Evolutionary conservation across 2,329 filamentous ascomycete genomes (phyloP).

Genomic region (Penicillium sp.): DNA sequence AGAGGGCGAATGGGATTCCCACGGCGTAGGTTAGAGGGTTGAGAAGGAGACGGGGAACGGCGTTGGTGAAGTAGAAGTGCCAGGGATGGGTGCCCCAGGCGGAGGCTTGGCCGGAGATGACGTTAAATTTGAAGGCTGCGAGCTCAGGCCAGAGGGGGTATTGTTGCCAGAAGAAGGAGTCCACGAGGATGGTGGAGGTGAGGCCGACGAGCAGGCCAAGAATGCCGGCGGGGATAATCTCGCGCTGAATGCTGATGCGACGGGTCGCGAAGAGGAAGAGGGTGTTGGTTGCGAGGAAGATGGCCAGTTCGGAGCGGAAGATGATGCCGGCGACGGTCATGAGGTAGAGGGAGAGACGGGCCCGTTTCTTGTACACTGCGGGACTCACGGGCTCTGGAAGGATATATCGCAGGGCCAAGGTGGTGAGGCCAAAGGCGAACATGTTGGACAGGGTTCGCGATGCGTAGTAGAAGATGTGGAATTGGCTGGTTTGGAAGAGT

Average conservation of each 20-base stretch:
- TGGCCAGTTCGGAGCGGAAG: constrained; percentile 80
- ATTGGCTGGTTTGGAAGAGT: constrained; percentile 70
- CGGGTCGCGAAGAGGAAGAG: constrained; percentile 53
- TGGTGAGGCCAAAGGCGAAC: constrained; percentile 72
- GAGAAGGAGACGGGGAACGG: constrained; percentile 71
- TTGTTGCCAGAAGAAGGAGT: constrained; percentile 87
- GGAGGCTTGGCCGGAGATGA: constrained; percentile 68
- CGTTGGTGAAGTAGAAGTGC: constrained; percentile 75
- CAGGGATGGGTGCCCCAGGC: constrained; percentile 82
- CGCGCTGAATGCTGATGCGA: constrained; percentile 44
- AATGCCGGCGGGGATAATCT: constrained; percentile 60
- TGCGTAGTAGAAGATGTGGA: constrained; percentile 87
- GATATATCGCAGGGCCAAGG: constrained; percentile 35
- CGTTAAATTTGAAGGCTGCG: constrained; percentile 83
- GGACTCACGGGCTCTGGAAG: too few relatives aligned
- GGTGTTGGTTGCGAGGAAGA: constrained; percentile 63
- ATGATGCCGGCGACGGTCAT: constrained; percentile 72
- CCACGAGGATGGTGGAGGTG: constrained; percentile 64
- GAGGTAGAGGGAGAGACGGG: too few relatives aligned
- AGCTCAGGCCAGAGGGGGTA: constrained; percentile 81
- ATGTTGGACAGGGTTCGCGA: constrained; percentile 89
- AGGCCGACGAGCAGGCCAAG: constrained; percentile 61
- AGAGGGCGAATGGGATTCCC: constrained; percentile 43
- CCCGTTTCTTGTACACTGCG: too few relatives aligned
- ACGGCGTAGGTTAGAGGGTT: constrained; percentile 61